Evolutionary conservation across 2,329 filamentous ascomycete species (phyloP).

Genomic region (Bipolaris zeicola): DNA sequence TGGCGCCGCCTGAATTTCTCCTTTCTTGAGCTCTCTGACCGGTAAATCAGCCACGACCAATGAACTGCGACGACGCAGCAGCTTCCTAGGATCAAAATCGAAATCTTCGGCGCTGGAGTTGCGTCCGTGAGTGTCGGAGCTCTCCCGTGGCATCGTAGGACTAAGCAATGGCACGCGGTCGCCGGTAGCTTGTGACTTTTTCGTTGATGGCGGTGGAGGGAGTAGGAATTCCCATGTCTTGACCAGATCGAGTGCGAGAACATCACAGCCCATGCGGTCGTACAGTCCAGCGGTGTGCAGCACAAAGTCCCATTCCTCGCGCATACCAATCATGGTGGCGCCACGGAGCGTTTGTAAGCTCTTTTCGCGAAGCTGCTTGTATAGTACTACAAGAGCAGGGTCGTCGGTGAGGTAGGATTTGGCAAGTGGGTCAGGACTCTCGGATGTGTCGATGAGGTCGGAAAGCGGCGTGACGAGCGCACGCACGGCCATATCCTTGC

Average conservation of each 20-base stretch:
- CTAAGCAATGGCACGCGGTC: constrained; percentile 29
- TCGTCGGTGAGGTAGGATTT: constrained; percentile 88
- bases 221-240: constrained; percentile 79
- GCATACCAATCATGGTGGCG: constrained; percentile 78
- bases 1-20: constrained; percentile 17
- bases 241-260: constrained; percentile 84
- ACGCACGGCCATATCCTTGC: constrained; percentile 82
- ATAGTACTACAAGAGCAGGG: constrained; percentile 84
- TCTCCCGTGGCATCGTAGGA: constrained; percentile 34
- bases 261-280: constrained; percentile 89
- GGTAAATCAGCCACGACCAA: constrained; percentile 79
- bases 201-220: constrained; percentile 41
- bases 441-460: constrained; percentile 71
- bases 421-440: constrained; percentile 71
- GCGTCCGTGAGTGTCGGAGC: constrained; percentile 25
- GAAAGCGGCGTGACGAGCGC: constrained; percentile 82
- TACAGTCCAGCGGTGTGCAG: constrained; percentile 84
- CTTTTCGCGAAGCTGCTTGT: constrained; percentile 81
- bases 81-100: constrained; percentile 65
- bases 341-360: constrained; percentile 83
- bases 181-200: constrained; percentile 3
- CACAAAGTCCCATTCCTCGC: constrained; percentile 86
- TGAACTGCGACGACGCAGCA: constrained; percentile 74
- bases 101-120: constrained; percentile 36
- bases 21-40: constrained; percentile 29